Base-by-base conservation (phyloP, 176 grass and related monocot species). In the Lolium perenne region DNA sequence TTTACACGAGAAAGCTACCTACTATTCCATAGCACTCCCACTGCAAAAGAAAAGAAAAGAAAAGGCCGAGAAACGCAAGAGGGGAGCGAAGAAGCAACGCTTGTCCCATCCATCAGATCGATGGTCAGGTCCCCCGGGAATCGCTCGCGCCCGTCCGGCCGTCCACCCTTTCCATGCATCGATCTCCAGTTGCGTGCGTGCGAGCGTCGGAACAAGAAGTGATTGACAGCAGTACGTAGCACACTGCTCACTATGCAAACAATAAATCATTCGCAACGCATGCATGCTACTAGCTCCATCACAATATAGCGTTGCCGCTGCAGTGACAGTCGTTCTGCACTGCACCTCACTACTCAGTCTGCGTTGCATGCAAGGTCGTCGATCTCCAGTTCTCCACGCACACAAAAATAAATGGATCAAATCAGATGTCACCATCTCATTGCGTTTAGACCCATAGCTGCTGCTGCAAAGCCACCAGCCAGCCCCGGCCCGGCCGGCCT, bases 261-360 rank as follows among this genome's bases (percentile, higher is more conserved):
- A 80, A 65, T 63, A 66, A 80, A 26, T 63, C 43, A 80, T 80
- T 80, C 45, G 15, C 57, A 63, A 80, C 60, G 78, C 78, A 80
- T 47, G 58, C 41, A 48, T 38, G 51, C 54, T 12, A 55, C 54
- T 12, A 55, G 51, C 57, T 23, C 40, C 2, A 49, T 74, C 45
- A 1, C 43, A 1, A 21, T 41, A 35, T 35, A 35, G 32, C 32
- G 67, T 9, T 43, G 17, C 38, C 10, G 20, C 70, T 26, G 45
- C 45, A 26, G 26, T 74, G 60, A 25, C 59, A 15, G 62, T 32
- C 12, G 70, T 48, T 73, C 70, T 50, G 71, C 71, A 26, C 46
- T 50, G 70, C 15, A 48, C 69, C 25, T 43, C 71, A 25, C 46
- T 50, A 26, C 60, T 49, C 22, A 32, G 47, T 17, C 72, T 51